A percentile compares a stretch with the other conserved stretches of the same genome.
phyloP scores from a whole-genome alignment of 192 early-diverging fungal genomes.

The Chytriomyces hyalinus region DNA sequence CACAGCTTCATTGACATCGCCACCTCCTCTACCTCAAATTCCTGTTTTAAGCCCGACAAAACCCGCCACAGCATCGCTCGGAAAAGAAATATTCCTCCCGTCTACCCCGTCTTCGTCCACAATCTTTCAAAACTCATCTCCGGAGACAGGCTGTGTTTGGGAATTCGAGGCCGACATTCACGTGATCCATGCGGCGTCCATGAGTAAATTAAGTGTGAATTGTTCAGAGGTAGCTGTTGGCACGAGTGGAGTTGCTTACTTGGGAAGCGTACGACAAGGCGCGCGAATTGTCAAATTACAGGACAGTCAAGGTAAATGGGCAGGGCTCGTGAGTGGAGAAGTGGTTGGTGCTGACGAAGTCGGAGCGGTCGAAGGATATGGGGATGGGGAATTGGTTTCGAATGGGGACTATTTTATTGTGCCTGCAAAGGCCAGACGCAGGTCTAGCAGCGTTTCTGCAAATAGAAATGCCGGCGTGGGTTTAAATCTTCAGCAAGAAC shows the following conservation, averaged over 20 bases:
- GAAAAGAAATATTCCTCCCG: not conserved
- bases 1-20: not conserved
- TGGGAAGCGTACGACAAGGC: slow-evolving; percentile 61
- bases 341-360: slow-evolving; percentile 11
- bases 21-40: not conserved
- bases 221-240: slow-evolving; percentile 48
- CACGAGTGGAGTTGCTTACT: slow-evolving; percentile 64
- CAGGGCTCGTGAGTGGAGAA: slow-evolving; percentile 15
- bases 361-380: not conserved
- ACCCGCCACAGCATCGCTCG: not conserved
- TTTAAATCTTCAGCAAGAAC: not conserved
- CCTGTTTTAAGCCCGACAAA: not conserved
- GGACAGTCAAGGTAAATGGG: slow-evolving; percentile 39
- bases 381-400: slow-evolving; percentile 10
- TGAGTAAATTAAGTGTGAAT: not conserved
- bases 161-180: slow-evolving; percentile 72
- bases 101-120: slow-evolving; percentile 2
- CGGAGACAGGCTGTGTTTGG: slow-evolving; percentile 37
- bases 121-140: not conserved
- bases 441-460: slow-evolving; percentile 27
- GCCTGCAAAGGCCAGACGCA: slow-evolving; percentile 18
- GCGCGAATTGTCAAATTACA: slow-evolving; percentile 51
- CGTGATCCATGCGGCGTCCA: slow-evolving; percentile 60
- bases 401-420: slow-evolving; percentile 35
- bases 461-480: not conserved